Conservation (phyloP, 148 eudicot genomes). For the Arctostaphylos glauca region DNA sequence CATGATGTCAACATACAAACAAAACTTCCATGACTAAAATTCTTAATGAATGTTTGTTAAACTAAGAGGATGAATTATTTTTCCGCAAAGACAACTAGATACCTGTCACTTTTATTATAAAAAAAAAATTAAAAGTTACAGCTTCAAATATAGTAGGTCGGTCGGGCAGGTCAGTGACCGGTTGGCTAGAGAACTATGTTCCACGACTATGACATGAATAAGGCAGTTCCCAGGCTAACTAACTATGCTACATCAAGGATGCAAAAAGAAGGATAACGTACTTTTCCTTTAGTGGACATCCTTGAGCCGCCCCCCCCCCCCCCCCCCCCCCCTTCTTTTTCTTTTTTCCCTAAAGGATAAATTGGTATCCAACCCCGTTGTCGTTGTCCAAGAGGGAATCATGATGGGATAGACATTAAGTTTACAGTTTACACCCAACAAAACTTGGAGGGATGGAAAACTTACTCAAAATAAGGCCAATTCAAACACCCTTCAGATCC, state of each 20-base stretch:
- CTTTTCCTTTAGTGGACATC: not conserved
- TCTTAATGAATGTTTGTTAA: not conserved
- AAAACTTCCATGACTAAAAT: not conserved
- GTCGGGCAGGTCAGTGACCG: not conserved
- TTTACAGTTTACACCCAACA: not conserved
- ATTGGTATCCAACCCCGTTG: no score
- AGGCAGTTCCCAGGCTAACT: not conserved
- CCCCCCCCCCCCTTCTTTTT: no score
- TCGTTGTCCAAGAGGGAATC: not conserved
- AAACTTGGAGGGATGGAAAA: constrained; percentile 14
- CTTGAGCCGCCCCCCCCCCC: no score
- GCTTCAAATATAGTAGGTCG: not conserved
- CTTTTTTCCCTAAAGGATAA: no score
- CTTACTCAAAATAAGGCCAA: constrained; percentile 51
- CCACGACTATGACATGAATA: not conserved
- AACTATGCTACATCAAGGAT: not conserved
- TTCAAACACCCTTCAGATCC: constrained; percentile 38
- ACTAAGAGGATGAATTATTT: not conserved
- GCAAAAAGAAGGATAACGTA: not conserved
- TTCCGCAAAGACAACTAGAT: not conserved
- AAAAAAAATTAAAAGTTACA: not conserved
- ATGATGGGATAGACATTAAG: not conserved
- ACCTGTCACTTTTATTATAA: not conserved
- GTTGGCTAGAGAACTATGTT: constrained; percentile 4
- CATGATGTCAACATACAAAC: not conserved